Evolutionary conservation across 1,139 yeast genomes (phyloP).

Genomic region (Scheffersomyces titani): DNA sequence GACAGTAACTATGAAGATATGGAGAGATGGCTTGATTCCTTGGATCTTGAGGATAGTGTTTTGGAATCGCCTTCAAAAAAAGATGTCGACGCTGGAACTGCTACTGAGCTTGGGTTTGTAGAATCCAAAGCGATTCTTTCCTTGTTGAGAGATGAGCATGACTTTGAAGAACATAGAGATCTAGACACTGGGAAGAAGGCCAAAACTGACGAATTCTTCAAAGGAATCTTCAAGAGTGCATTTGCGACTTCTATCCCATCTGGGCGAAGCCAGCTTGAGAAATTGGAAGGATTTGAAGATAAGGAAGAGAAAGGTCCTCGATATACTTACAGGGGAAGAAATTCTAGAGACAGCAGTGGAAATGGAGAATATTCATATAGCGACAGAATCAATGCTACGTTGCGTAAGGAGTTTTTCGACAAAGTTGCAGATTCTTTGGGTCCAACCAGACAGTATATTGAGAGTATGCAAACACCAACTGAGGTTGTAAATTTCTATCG

Average conservation of each 20-base stretch:
- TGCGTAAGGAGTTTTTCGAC: constrained; percentile 17
- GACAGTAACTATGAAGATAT: not conserved
- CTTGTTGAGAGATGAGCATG: not conserved
- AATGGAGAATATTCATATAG: not conserved
- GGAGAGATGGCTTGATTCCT: not conserved
- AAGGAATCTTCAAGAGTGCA: not conserved
- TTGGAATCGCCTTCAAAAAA: not conserved
- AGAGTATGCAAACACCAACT: constrained; percentile 9
- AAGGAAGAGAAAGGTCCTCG: not conserved
- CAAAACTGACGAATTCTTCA: not conserved
- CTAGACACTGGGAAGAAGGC: not conserved
- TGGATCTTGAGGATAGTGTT: not conserved
- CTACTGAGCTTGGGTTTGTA: not conserved
- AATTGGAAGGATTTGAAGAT: not conserved
- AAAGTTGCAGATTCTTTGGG: constrained; percentile 21
- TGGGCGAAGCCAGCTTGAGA: not conserved
- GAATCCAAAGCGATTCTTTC: not conserved
- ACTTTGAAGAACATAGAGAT: not conserved
- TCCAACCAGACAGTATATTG: constrained; percentile 26
- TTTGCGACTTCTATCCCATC: not conserved
- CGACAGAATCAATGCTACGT: constrained; percentile 9
- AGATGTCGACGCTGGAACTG: not conserved
- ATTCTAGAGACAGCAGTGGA: not conserved
- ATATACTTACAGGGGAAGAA: not conserved
- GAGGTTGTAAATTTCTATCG: constrained; percentile 19